Evolutionary conservation across 441 rosid species (phyloP).

Genomic region (Populus tomentosa): DNA sequence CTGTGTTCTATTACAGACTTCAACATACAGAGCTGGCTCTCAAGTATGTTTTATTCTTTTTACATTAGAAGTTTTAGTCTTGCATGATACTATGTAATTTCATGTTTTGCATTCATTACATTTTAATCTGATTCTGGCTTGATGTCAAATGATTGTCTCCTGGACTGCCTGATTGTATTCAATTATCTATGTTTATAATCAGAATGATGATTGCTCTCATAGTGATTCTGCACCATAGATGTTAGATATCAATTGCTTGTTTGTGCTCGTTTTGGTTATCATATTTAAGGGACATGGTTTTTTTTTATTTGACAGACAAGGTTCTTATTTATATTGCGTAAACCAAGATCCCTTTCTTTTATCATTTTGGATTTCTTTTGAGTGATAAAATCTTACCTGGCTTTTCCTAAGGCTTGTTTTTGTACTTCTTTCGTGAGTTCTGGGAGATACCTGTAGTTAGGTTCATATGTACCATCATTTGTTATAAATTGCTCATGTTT

Average conservation of each 20-base stretch:
- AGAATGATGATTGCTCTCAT: neutral
- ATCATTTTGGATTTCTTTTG: neutral
- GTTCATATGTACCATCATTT: neutral
- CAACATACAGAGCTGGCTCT: slow-evolving; percentile 71
- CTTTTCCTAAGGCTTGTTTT: neutral
- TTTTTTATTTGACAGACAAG: neutral
- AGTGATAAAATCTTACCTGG: neutral
- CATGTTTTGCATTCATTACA: neutral
- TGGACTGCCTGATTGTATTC: neutral
- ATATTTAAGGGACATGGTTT: neutral
- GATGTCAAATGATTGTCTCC: neutral
- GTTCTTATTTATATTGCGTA: neutral
- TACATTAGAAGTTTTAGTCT: neutral
- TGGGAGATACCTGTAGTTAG: neutral
- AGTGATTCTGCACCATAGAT: neutral
- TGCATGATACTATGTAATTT: neutral
- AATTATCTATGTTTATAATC: neutral
- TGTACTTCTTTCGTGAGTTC: neutral
- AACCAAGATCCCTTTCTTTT: neutral
- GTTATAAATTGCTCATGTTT: neutral
- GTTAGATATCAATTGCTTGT: neutral
- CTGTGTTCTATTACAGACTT: slow-evolving; percentile 70
- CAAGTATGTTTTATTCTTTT: slow-evolving; percentile 35
- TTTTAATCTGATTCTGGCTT: neutral
- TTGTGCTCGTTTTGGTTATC: neutral